These are phyloP conservation scores for Exophiala sp. DNA, from an alignment of 2,329 filamentous ascomycete genomes.

Conservation along the genomic window DNA sequence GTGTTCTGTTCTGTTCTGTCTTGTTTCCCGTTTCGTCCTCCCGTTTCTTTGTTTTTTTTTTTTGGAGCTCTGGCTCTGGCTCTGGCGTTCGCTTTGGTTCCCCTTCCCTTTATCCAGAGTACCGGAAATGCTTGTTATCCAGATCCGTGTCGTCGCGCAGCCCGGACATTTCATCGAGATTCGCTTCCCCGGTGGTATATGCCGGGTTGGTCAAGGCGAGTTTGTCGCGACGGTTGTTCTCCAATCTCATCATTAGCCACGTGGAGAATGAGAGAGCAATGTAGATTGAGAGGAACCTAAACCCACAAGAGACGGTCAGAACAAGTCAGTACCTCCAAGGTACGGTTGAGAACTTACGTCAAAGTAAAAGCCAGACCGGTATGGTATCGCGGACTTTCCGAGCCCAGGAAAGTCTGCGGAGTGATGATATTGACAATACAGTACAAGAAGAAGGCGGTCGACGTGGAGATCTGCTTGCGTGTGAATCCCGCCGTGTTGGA, in stretches of 20 bases:
- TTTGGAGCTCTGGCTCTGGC: too few species aligned
- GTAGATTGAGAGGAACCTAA: not conserved
- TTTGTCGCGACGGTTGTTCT: constrained; percentile 1
- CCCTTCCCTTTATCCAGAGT: too few species aligned
- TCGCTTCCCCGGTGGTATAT: not conserved
- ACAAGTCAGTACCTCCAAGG: too few species aligned
- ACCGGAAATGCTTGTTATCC: too few species aligned
- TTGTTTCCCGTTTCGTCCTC: too few species aligned
- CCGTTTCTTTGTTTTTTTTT: too few species aligned
- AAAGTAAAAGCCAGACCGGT: constrained; percentile 11
- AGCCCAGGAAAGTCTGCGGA: constrained; percentile 32
- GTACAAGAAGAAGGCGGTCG: constrained; percentile 19
- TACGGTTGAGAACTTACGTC: too few species aligned
- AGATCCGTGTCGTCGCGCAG: too few species aligned
- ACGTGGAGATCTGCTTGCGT: constrained; percentile 18
- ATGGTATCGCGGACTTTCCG: constrained; percentile 30
- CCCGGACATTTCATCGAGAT: not conserved
- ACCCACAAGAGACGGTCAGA: not conserved
- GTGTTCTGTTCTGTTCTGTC: too few species aligned
- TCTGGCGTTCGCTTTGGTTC: too few species aligned
- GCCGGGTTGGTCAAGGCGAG: not conserved
- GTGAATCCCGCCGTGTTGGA: constrained; percentile 25
- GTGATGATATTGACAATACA: constrained; percentile 30
- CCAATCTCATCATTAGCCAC: not conserved
- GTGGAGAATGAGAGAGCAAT: not conserved